These are phyloP conservation scores for Vanrija humicola DNA, from an alignment of 1,284 basidiomycete genomes.

Conservation along the genomic window DNA sequence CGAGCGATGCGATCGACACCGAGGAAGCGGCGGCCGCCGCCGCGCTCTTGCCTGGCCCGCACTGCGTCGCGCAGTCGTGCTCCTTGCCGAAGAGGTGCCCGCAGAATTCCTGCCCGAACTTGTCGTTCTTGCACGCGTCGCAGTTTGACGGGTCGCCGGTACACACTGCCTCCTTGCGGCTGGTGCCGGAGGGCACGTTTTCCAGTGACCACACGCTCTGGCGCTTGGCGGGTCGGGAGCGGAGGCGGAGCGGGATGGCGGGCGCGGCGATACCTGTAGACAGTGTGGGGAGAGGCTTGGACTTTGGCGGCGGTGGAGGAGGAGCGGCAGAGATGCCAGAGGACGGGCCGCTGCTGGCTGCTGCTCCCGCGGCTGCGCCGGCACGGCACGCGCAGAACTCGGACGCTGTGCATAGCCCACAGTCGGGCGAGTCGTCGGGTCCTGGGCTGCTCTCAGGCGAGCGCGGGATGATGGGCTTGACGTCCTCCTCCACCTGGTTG, in stretches of 20 bases:
- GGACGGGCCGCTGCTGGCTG: not conserved
- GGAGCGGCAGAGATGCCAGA: constrained; percentile 11
- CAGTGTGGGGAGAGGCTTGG: not conserved
- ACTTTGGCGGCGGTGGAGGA: not conserved
- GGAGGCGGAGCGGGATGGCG: constrained; percentile 15
- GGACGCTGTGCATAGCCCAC: constrained; percentile 36
- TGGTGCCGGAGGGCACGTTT: constrained; percentile 14
- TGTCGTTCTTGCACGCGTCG: constrained; percentile 46
- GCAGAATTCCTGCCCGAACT: constrained; percentile 72
- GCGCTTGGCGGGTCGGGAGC: constrained; percentile 9
- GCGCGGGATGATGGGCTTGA: constrained; percentile 30
- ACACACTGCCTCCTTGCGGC: constrained; percentile 38
- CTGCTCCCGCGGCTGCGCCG: constrained; percentile 7
- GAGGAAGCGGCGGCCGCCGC: constrained; percentile 9
- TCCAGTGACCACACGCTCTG: constrained; percentile 34
- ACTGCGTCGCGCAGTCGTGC: no score
- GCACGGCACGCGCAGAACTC: constrained; percentile 43
- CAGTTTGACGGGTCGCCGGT: constrained; percentile 49
- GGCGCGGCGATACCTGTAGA: constrained; percentile 5
- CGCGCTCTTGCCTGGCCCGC: no score
- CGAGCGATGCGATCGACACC: constrained; percentile 1
- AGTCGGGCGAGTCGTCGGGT: constrained; percentile 15
- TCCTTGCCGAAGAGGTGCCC: constrained; percentile 57
- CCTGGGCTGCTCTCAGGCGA: constrained; percentile 8
- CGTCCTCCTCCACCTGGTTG: constrained; percentile 21